A percentile compares a stretch with the other conserved stretches of the same genome.
Conservation (phyloP, 306 rosid species). For the Cucumis melo region DNA sequence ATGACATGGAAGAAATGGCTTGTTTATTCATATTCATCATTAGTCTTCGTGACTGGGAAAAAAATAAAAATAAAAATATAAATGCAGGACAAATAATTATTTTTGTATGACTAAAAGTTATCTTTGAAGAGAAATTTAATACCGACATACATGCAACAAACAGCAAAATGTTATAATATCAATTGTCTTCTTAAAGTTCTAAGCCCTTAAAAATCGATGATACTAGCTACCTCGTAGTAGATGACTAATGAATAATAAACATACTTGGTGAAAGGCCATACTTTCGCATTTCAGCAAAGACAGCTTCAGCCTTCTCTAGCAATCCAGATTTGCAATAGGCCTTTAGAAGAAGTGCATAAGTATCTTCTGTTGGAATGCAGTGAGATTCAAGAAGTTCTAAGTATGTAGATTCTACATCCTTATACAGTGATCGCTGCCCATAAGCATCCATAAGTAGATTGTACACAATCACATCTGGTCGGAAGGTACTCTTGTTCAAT, state of each 20-base stretch:
- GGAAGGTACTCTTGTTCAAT: slow-evolving; percentile 63
- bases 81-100: background rate
- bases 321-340: slow-evolving; percentile 69
- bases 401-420: slow-evolving; percentile 70
- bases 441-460: slow-evolving; percentile 86
- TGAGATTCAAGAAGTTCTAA: slow-evolving; percentile 60
- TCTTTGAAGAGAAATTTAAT: background rate
- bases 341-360: slow-evolving; percentile 80
- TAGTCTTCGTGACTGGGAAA: background rate
- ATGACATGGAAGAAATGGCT: background rate
- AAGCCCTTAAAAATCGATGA: background rate
- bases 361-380: slow-evolving; percentile 85
- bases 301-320: slow-evolving; percentile 69
- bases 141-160: background rate
- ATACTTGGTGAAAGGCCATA: slow-evolving; percentile 63
- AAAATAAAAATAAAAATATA: background rate
- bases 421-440: slow-evolving; percentile 51
- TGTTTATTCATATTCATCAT: background rate
- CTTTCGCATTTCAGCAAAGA: slow-evolving; percentile 66
- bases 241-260: slow-evolving; percentile 10
- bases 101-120: background rate
- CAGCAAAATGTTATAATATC: background rate
- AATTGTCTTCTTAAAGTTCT: background rate
- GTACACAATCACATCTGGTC: slow-evolving; percentile 82
- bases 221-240: background rate